These are phyloP conservation scores for Phlegmacium glaucopus DNA, from an alignment of 768 basidiomycete genomes.

Conservation along the genomic window DNA sequence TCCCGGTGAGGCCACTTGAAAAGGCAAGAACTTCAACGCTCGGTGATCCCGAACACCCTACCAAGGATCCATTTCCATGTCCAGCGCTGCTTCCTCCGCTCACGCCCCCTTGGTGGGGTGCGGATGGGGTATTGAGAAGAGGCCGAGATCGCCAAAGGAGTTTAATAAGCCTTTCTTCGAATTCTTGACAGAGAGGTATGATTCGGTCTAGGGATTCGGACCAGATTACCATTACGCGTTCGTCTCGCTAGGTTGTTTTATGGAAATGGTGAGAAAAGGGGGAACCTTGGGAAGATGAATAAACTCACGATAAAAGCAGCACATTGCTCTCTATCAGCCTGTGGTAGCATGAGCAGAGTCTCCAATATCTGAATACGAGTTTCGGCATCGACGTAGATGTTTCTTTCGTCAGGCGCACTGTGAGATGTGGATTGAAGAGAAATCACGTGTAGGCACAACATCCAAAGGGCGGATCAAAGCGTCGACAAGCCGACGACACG, in stretches of 20 bases:
- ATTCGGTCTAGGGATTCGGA: slow-evolving; percentile 76
- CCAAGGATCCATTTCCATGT: too few relatives aligned
- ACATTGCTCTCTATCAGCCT: slow-evolving; percentile 82
- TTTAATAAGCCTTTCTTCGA: slow-evolving; percentile 76
- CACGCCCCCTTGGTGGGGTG: slow-evolving; percentile 3
- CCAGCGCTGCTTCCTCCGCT: too few relatives aligned
- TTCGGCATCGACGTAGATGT: slow-evolving; percentile 72
- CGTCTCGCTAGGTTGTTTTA: slow-evolving; percentile 56
- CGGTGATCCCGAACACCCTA: too few relatives aligned
- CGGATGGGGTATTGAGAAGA: slow-evolving; percentile 8
- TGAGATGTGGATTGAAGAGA: too few relatives aligned
- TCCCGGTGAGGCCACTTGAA: too few relatives aligned
- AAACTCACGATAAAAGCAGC: slow-evolving; percentile 80
- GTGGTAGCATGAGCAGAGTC: slow-evolving; percentile 71
- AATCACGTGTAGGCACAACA: too few relatives aligned
- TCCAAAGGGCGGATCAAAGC: too few relatives aligned
- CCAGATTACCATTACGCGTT: slow-evolving; percentile 84
- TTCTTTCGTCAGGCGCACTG: slow-evolving; percentile 54
- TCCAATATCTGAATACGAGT: slow-evolving; percentile 86
- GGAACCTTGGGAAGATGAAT: neutral
- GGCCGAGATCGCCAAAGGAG: slow-evolving; percentile 60
- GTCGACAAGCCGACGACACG: too few relatives aligned
- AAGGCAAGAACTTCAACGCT: too few relatives aligned
- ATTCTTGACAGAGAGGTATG: slow-evolving; percentile 68
- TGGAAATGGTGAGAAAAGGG: too few relatives aligned